Conservation (phyloP, 2,329 filamentous ascomycete genomes). For the Apiospora sp. region DNA sequence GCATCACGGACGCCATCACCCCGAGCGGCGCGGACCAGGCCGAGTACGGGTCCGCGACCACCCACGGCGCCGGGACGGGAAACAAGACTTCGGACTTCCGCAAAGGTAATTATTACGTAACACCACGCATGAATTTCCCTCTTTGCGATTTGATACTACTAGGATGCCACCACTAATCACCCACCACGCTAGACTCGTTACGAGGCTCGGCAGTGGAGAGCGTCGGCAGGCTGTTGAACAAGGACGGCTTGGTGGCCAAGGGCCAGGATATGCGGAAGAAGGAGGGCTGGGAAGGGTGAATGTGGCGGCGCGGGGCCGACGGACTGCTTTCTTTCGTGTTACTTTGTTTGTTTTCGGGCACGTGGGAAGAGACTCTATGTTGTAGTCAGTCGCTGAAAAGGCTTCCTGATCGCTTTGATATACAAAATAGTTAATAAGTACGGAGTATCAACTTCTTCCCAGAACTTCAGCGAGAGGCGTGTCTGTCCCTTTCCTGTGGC, state of each 20-base stretch:
- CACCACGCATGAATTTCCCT: no score
- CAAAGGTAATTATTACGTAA: neutral
- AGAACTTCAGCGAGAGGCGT: neutral
- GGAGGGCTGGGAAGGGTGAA: conserved; percentile 16
- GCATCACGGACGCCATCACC: neutral
- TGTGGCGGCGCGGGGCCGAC: neutral
- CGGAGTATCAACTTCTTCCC: neutral
- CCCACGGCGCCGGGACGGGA: conserved; percentile 1
- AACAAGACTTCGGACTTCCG: conserved; percentile 21
- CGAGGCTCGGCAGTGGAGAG: conserved; percentile 7
- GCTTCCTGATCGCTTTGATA: neutral
- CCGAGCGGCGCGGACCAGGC: neutral
- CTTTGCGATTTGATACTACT: neutral
- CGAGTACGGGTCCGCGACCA: conserved; percentile 19
- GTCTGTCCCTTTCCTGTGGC: neutral
- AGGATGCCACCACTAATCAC: neutral
- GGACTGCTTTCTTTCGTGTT: neutral
- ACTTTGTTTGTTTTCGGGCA: neutral
- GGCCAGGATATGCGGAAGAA: conserved; percentile 7
- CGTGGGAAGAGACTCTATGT: no score
- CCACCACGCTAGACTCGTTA: neutral
- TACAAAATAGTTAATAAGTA: neutral
- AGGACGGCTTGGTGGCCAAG: neutral
- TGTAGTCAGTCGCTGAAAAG: no score
- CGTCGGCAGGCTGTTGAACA: conserved; percentile 12